phyloP scores from a whole-genome alignment of 1,139 yeast genomes.

The Lodderomyces theae region DNA sequence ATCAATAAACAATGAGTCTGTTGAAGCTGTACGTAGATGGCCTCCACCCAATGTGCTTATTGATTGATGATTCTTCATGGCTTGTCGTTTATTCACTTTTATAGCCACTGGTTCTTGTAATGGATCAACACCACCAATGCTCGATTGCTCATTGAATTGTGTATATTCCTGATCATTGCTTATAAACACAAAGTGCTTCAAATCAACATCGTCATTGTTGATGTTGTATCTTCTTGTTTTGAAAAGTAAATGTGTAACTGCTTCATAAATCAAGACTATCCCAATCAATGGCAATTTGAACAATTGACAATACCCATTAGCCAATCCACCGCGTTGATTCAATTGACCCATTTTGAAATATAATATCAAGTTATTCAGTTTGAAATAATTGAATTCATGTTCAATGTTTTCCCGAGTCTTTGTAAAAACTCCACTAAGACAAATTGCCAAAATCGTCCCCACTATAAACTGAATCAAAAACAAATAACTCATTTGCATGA shows the following conservation, averaged over 20 bases:
- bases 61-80: constrained; percentile 20
- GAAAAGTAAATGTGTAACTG: constrained; percentile 4
- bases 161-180: constrained; percentile 16
- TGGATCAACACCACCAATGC: background rate
- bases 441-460: constrained; percentile 58
- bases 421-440: constrained; percentile 46
- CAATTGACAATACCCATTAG: constrained; percentile 19
- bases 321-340: constrained; percentile 10
- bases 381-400: constrained; percentile 43
- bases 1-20: constrained; percentile 35
- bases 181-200: constrained; percentile 39
- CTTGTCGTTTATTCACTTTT: constrained; percentile 7
- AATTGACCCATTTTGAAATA: constrained; percentile 27
- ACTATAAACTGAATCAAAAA: constrained; percentile 58
- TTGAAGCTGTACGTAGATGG: constrained; percentile 35
- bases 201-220: constrained; percentile 15
- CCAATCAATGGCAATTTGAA: constrained; percentile 37
- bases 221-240: background rate
- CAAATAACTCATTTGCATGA: constrained; percentile 50
- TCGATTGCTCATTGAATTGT: background rate
- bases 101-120: constrained; percentile 18
- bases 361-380: constrained; percentile 37
- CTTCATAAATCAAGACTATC: constrained; percentile 34
- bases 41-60: constrained; percentile 27
- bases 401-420: constrained; percentile 36